Evolutionary conservation across 2,329 filamentous ascomycete species (phyloP), one percentile per base, ranked within the genome.

Genomic region (Phoma sp.): DNA sequence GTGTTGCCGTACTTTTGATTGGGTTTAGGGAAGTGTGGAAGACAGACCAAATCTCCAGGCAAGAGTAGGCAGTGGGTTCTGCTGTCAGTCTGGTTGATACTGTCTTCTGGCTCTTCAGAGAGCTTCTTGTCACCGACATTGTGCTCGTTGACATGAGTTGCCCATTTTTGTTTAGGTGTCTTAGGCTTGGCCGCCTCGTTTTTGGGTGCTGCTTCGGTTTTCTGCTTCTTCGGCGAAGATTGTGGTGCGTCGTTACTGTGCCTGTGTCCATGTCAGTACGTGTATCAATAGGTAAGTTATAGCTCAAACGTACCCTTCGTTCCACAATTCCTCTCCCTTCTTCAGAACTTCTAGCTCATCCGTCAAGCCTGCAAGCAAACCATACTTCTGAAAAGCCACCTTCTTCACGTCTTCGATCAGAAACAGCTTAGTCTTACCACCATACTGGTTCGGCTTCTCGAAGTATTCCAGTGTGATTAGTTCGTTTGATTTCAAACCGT

Each of bases 11-110:
- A 62, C 26, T 45, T 47, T 1, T 39, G 40, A 12, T 60, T 61
- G 17, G 37, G 47, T 25, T 56, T 62, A 1, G 47, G 47, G 28
- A 59, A 59, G 36, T 49, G 46, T 32, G 54, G 38, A 21, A 62
- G 18, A 7, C 51, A 52, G 4, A 40, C 48, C 12, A 62, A 21
- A 21, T 62, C 61, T 12, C 28, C 21, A 3, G 57, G 57, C 14
- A 50, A 37, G 4, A 62, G 42, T 10, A 20, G 15, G 34, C 47
- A 62, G 15, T 54, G 51, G 5, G 45, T 30, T 32, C 59, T 56
- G 18, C 54, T 42, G 4, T 60, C 57, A 1, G 59, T 53, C 21
- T 62, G 59, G 4, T 58, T 62, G 42, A 64, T 54, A 3, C 21
- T 21, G 5, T 49, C 29, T 2, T 49, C 29, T 20, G 57, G 61